These are phyloP conservation scores for Neonectria hederae DNA, from an alignment of 2,329 filamentous ascomycete genomes.

Conservation along the genomic window DNA sequence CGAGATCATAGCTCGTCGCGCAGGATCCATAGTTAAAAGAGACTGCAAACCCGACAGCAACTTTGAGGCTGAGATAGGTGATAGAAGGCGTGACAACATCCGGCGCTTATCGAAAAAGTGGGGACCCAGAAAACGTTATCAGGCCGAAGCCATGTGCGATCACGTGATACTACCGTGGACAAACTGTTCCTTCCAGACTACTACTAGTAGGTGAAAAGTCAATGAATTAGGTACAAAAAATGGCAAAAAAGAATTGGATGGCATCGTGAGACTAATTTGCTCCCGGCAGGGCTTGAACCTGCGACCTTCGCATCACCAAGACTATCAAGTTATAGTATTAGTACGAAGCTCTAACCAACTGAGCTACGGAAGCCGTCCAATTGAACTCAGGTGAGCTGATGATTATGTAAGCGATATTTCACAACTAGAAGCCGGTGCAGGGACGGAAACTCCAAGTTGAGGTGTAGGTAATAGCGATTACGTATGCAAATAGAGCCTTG, in stretches of 20 bases:
- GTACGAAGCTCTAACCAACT: constrained; percentile 28
- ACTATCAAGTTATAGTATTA: constrained; percentile 17
- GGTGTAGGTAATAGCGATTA: background rate
- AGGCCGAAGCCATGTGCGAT: background rate
- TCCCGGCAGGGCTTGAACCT: constrained; percentile 29
- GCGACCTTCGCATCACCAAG: constrained; percentile 24
- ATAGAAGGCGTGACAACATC: background rate
- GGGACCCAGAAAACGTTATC: constrained; percentile 2
- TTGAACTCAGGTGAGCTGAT: background rate
- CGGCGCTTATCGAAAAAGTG: constrained; percentile 8
- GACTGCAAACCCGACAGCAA: background rate
- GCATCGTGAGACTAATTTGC: constrained; percentile 16
- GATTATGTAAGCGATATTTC: constrained; percentile 11
- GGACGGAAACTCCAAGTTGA: background rate
- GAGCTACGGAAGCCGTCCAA: constrained; percentile 27
- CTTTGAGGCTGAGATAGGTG: background rate
- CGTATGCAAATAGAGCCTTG: no score
- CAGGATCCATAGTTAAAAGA: constrained; percentile 60
- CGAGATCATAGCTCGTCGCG: constrained; percentile 63
- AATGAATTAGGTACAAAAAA: background rate
- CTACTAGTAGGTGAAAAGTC: background rate
- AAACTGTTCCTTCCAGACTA: no score
- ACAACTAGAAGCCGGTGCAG: background rate
- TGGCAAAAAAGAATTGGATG: constrained; percentile 4
- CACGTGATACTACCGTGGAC: background rate